A percentile compares a stretch with the other conserved stretches of the same genome.
Conservation (phyloP, 2,329 filamentous ascomycete genomes). For the Rachicladosporium sp. region DNA sequence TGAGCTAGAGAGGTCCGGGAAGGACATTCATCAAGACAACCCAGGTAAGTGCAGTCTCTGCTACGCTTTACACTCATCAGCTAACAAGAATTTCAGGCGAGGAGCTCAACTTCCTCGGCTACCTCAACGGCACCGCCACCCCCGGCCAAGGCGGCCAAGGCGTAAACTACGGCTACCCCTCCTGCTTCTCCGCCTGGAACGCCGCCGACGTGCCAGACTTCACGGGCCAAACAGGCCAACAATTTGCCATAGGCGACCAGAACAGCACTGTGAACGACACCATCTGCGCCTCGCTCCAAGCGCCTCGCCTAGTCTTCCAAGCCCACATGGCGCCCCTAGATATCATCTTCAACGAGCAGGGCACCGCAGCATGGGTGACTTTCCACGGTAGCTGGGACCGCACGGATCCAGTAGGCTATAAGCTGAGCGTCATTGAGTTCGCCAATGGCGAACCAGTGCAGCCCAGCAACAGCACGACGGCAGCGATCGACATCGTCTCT, state of each 20-base stretch:
- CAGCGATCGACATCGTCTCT: conserved; percentile 41
- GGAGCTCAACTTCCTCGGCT: conserved; percentile 61
- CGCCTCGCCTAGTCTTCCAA: conserved; percentile 45
- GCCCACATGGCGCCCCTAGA: conserved; percentile 62
- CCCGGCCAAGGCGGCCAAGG: conserved; percentile 24
- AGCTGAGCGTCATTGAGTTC: conserved; percentile 36
- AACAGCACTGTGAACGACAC: conserved; percentile 36
- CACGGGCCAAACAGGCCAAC: conserved; percentile 31
- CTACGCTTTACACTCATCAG: too few relatives aligned
- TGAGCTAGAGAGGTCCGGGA: conserved; percentile 31
- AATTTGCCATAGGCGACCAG: conserved; percentile 37
- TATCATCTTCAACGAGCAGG: conserved; percentile 52
- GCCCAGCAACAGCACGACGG: conserved; percentile 32
- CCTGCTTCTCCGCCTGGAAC: conserved; percentile 56
- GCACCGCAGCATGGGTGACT: conserved; percentile 48
- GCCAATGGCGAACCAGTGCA: conserved; percentile 34
- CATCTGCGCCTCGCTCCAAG: conserved; percentile 28
- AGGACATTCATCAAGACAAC: conserved; percentile 27
- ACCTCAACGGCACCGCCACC: conserved; percentile 38
- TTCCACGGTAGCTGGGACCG: conserved; percentile 61
- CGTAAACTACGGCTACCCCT: conserved; percentile 58
- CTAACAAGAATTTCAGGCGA: conserved; percentile 30
- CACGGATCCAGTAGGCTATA: conserved; percentile 37
- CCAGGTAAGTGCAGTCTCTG: neutral
- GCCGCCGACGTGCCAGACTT: conserved; percentile 38